Base-by-base conservation (phyloP, 306 rosid species). In the Begonia loranthoides region DNA sequence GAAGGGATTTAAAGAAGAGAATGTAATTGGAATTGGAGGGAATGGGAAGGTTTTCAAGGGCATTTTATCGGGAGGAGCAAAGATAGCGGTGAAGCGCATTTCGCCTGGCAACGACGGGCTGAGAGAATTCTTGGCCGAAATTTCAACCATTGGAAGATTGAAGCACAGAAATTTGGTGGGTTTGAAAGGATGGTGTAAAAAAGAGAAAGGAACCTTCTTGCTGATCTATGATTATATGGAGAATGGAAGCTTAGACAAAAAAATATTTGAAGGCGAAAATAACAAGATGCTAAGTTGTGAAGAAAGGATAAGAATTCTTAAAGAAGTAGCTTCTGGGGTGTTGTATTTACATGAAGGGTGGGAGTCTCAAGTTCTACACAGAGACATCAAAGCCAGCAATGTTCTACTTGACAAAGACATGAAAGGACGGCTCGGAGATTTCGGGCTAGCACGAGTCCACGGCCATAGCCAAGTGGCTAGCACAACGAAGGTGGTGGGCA, bases 351-450 rank as follows among this genome's bases (percentile, higher is more conserved):
- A 89, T n/a, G 97, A 89, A 13, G 95, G 95, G 0, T 89, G 95
- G 94, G 95, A 89, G 48, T 66, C 78, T 0, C 70, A 68, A 48
- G 95, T 89, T 2, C 64, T 89, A 9, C 95, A 79, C 9, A 82
- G 95, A 62, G 97, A 89, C 63, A 89, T 89, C 11, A 89, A 89
- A 59, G 95, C 95, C 2, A 82, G 94, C 59, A 89, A 89, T 50
- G 97, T 82, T 21, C 65, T 85, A 46, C 70, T 89, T 0, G 97
- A 89, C 39, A 85, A 79, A 54, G 83, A 85, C 6, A 82, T 82
- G 89, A 89, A 68, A 46, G 97, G 83, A 45, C 77, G 72, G 59
- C 64, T 85, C 1, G 95, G 97, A 12, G 97, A 89, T 61, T 89
- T 85, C 41, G 94, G 94, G 41, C 60, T 85, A 50, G 95, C 94